Evolutionary conservation across 345 rosid species (phyloP).

Genomic region (Salix udensis): DNA sequence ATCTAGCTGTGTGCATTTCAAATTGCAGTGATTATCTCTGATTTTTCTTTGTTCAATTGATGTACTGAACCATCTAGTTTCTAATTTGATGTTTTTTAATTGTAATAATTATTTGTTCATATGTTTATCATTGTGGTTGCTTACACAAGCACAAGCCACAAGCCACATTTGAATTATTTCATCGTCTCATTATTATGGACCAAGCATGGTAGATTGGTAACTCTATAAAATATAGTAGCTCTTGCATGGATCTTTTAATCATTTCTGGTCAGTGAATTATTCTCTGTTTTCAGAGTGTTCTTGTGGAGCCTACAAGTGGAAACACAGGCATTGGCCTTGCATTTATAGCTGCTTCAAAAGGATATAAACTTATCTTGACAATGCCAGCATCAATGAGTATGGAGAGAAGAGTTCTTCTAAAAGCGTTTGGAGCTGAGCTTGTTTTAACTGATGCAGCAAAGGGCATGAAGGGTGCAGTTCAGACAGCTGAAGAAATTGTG

Average conservation of each 20-base stretch:
- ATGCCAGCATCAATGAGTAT: constrained; percentile 38
- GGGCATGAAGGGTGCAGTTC: constrained; percentile 38
- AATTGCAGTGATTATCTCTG: neutral
- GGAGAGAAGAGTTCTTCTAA: constrained; percentile 33
- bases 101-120: neutral
- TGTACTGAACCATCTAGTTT: neutral
- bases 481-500: constrained; percentile 34
- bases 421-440: constrained; percentile 35
- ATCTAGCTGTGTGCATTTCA: neutral
- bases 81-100: neutral
- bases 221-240: neutral
- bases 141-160: neutral
- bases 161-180: neutral
- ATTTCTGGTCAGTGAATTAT: neutral
- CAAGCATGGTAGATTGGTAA: neutral
- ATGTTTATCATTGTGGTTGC: neutral
- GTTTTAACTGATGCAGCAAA: constrained; percentile 30
- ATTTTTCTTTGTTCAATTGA: neutral
- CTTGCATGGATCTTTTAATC: constrained; percentile 1
- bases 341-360: constrained; percentile 35
- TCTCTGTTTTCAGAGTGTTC: constrained; percentile 19
- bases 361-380: constrained; percentile 31
- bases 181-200: neutral
- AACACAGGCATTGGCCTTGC: constrained; percentile 39
- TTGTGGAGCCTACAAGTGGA: constrained; percentile 38